Base-by-base conservation (phyloP, 257 asterid genomes). In the Solanum ahanhuiri region DNA sequence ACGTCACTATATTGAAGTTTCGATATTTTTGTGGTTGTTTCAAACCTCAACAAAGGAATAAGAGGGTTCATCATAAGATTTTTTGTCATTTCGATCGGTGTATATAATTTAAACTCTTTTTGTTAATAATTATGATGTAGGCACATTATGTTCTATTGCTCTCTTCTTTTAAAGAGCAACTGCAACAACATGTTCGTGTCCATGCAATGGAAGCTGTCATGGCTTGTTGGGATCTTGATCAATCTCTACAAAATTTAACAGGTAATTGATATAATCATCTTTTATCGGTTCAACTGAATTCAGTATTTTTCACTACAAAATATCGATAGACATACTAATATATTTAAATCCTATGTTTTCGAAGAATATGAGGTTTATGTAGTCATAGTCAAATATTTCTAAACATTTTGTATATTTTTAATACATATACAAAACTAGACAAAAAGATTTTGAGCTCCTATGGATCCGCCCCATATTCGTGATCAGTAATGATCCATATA, bases 61-160 rank as follows among this genome's bases (percentile, higher is more conserved):
- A 18, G 63, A 54, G 63, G 10, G 23, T 54, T 54, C 0, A 17
- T 54, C 23, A 54, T 17, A 2, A 6, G 0, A 0, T 2, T 54
- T 51, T 6, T 54, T 54, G 0, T 54, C 4, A 54, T 54, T 18
- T 54, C 1, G 9, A 18, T 54, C 4, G 10, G 0, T 6, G 0
- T 54, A 54, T 18, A 54, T 54, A 54, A 54, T 1, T 54, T 54
- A 54, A 51, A 54, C 10, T 17, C 3, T 18, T 51, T 54, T 18
- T 6, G 23, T 54, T 18, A 54, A 54, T 54, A 54, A 54, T 54
- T 54, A 18, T 54, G n/a, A 17, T 54, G 63, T 54, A 54, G 63
- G 63, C 23, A 18, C n/a, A 54, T 54, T 54, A 54, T 54, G 63
- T 54, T 54, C 0, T 54, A 1, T 0, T 54, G 63, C 63, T 54